phyloP scores from a whole-genome alignment of 1,139 yeast species.

The Suhomyces panamericanus region DNA sequence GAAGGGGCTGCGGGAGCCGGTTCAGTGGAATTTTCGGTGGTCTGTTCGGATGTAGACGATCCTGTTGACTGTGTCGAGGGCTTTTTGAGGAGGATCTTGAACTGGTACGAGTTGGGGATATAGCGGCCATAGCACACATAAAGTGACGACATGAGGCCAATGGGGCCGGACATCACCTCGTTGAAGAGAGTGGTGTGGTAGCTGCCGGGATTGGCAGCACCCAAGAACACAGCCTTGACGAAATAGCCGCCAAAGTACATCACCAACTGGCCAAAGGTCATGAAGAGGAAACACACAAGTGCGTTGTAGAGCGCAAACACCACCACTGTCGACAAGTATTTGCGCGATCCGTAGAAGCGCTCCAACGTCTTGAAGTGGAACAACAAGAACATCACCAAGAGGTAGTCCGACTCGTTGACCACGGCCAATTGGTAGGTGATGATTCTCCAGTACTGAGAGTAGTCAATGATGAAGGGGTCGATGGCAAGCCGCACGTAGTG shows the following conservation, averaged over 20 bases:
- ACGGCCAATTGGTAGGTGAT: constrained; percentile 55
- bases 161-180: constrained; percentile 57
- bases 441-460: constrained; percentile 71
- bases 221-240: constrained; percentile 14
- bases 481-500: constrained; percentile 53
- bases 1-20: constrained; percentile 6
- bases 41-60: background rate
- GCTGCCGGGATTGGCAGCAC: constrained; percentile 1
- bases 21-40: background rate
- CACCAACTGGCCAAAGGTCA: constrained; percentile 41
- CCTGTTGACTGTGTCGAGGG: constrained; percentile 16
- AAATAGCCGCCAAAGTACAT: constrained; percentile 33
- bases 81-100: constrained; percentile 45
- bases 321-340: constrained; percentile 45
- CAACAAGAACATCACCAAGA: constrained; percentile 51
- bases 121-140: constrained; percentile 55
- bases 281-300: constrained; percentile 31
- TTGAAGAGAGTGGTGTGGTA: constrained; percentile 37
- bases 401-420: constrained; percentile 65
- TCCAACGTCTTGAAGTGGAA: constrained; percentile 66
- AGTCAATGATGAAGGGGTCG: constrained; percentile 59
- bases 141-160: constrained; percentile 59
- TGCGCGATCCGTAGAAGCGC: constrained; percentile 62
- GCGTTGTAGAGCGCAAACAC: constrained; percentile 39
- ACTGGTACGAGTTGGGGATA: constrained; percentile 63